Base-by-base conservation (phyloP, 495 filamentous ascomycete species). In the Rostrohypoxylon terebratum region DNA sequence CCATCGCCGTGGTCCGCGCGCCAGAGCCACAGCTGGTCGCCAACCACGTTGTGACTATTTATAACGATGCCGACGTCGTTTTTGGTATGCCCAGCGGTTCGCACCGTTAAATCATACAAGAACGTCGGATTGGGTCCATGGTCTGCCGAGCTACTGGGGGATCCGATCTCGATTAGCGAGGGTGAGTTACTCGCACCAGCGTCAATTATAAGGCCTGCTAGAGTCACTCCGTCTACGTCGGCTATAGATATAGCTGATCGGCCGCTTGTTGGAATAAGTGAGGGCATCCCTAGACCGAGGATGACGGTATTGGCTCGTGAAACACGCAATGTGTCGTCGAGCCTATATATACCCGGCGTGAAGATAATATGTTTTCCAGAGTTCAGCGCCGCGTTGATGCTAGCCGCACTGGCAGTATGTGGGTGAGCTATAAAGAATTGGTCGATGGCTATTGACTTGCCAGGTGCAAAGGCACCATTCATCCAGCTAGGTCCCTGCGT, bases 21-120 rank as follows among this genome's bases (percentile, higher is more conserved):
- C 77, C 77, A 78, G 1, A 78, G 42, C 77, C 77, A 78, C 40
- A 78, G 58, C 25, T 78, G 77, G 59, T 78, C 77, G 11, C 74
- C 77, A 21, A 78, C 34, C 14, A 77, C 72, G 28, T 77, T 66
- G 62, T 63, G 45, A 53, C 77, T 78, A 18, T 78, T 78, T 53
- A 78, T 77, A 1, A 25, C 58, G n/a, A 78, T 77, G n/a, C 75
- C 75, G 14, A 75, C 42, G 13, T 77, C 70, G 47, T 78, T 78
- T 14, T n/a, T 68, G n/a, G 68, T 70, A 40, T 47, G 64, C 9
- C 77, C 77, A 1, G 67, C 69, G 2, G 77, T 78, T 16, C 77
- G 69, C 38, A 78, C 67, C 23, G 77, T 78, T 11, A 78, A 40
- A 48, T 78, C 77, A 47, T 77, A 77, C 4, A 78, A 62, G 33